phyloP scores from a whole-genome alignment of 768 basidiomycete species.

The Agrocybe praecox region DNA sequence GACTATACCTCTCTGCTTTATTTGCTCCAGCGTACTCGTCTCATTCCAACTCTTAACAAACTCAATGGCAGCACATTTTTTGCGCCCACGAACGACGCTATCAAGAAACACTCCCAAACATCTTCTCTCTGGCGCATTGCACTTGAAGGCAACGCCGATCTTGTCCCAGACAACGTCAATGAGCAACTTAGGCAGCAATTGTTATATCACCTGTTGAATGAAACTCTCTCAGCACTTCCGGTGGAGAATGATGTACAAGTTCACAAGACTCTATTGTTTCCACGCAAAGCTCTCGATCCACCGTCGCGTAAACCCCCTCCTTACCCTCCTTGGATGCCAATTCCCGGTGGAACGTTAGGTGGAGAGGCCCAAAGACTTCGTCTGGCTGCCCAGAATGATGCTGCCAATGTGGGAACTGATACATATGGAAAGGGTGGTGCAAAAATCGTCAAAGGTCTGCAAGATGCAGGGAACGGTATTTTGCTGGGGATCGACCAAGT shows the following conservation, averaged over 20 bases:
- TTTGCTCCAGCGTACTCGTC: constrained; percentile 81
- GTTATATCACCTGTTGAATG: constrained; percentile 93
- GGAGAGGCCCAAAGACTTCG: constrained; percentile 82
- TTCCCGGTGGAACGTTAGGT: constrained; percentile 81
- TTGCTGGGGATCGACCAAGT: constrained; percentile 77
- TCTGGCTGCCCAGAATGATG: constrained; percentile 49
- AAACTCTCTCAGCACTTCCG: constrained; percentile 56
- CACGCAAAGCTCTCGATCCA: constrained; percentile 56
- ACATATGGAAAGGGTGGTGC: constrained; percentile 78
- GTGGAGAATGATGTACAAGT: constrained; percentile 39
- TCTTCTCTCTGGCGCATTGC: constrained; percentile 39
- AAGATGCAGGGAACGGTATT: constrained; percentile 73
- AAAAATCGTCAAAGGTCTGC: constrained; percentile 56
- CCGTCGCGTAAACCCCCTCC: constrained; percentile 74
- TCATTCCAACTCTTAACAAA: constrained; percentile 90
- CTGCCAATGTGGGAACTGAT: constrained; percentile 70
- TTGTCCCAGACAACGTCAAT: constrained; percentile 76
- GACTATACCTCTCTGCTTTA: constrained; percentile 77
- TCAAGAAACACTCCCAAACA: constrained; percentile 47
- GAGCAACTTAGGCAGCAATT: constrained; percentile 87
- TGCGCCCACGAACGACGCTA: constrained; percentile 94
- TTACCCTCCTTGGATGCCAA: constrained; percentile 83
- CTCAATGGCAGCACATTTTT: constrained; percentile 86
- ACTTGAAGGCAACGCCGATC: constrained; percentile 37
- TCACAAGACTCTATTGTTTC: constrained; percentile 71